phyloP scores from a whole-genome alignment of 2,329 filamentous ascomycete genomes.

The Fusarium sp. region DNA sequence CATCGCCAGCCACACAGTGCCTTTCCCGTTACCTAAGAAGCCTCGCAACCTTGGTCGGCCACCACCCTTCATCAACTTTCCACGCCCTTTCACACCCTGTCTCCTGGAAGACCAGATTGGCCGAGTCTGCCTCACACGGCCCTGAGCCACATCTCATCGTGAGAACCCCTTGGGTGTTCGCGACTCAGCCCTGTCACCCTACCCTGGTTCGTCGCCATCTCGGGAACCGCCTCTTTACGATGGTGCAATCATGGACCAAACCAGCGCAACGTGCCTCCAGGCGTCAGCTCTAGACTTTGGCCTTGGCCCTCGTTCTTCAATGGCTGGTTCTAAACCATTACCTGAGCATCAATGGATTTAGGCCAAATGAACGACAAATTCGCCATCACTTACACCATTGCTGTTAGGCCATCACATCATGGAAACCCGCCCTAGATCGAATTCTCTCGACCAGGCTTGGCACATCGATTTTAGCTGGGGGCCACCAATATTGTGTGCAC shows the following conservation, averaged over 20 bases:
- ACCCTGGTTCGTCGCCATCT: constrained; percentile 23
- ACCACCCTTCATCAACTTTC: background rate
- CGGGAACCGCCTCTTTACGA: constrained; percentile 10
- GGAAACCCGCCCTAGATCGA: constrained; percentile 3
- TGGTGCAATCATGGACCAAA: constrained; percentile 37
- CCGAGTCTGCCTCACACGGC: background rate
- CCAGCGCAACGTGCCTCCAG: constrained; percentile 37
- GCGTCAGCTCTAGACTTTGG: constrained; percentile 4
- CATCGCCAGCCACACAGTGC: constrained; percentile 26
- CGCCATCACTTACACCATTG: constrained; percentile 30
- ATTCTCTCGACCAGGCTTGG: constrained; percentile 13
- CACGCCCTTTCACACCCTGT: constrained; percentile 11
- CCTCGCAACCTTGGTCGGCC: constrained; percentile 1
- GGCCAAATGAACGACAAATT: constrained; percentile 3
- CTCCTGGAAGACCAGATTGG: background rate
- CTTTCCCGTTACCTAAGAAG: constrained; percentile 34
- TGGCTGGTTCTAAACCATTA: background rate
- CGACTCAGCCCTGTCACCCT: constrained; percentile 27
- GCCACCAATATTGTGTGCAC: constrained; percentile 18
- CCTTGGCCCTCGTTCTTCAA: constrained; percentile 12
- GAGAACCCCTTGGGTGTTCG: constrained; percentile 22
- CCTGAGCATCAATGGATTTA: background rate
- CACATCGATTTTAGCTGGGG: constrained; percentile 17
- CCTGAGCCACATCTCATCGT: constrained; percentile 7
- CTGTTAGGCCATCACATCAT: constrained; percentile 11